phyloP scores from a whole-genome alignment of 805 yeast species.

The Lipomyces kockii region DNA sequence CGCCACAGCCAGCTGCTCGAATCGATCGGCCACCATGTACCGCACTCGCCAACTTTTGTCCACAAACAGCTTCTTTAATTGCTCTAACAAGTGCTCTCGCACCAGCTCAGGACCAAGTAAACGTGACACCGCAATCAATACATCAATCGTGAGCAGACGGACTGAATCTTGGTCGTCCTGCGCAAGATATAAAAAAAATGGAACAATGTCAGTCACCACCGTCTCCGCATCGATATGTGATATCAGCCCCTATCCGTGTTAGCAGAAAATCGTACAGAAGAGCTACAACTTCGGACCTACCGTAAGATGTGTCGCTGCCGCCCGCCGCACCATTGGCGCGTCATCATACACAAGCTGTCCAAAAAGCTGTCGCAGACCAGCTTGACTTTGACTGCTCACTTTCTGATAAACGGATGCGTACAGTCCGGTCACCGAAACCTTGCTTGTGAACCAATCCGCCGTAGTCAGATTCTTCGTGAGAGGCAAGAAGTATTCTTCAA shows the following conservation, averaged over 20 bases:
- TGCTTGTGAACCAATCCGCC: slow-evolving; percentile 93
- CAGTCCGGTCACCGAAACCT: slow-evolving; percentile 89
- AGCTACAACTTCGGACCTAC: neutral
- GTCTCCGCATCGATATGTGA: slow-evolving; percentile 28
- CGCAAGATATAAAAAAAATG: slow-evolving; percentile 45
- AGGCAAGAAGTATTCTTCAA: slow-evolving; percentile 70
- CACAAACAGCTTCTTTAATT: slow-evolving; percentile 70
- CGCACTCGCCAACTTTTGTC: slow-evolving; percentile 99
- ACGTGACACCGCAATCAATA: slow-evolving; percentile 74
- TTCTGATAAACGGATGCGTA: slow-evolving; percentile 70
- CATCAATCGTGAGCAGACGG: slow-evolving; percentile 85
- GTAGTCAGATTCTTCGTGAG: slow-evolving; percentile 76
- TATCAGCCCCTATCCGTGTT: slow-evolving; percentile 10
- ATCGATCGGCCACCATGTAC: slow-evolving; percentile 96
- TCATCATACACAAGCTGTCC: slow-evolving; percentile 81
- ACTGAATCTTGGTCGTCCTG: slow-evolving; percentile 94
- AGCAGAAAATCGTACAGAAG: neutral
- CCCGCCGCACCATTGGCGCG: slow-evolving; percentile 96
- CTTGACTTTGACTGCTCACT: slow-evolving; percentile 52
- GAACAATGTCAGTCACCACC: slow-evolving; percentile 36
- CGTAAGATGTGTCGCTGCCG: slow-evolving; percentile 78
- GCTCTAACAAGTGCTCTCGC: slow-evolving; percentile 41
- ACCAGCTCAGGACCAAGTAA: slow-evolving; percentile 38
- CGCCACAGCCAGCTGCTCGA: slow-evolving; percentile 69
- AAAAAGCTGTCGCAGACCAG: slow-evolving; percentile 67